Base-by-base conservation (phyloP, 2,329 filamentous ascomycete genomes). In the Chaetothyriales sp. region DNA sequence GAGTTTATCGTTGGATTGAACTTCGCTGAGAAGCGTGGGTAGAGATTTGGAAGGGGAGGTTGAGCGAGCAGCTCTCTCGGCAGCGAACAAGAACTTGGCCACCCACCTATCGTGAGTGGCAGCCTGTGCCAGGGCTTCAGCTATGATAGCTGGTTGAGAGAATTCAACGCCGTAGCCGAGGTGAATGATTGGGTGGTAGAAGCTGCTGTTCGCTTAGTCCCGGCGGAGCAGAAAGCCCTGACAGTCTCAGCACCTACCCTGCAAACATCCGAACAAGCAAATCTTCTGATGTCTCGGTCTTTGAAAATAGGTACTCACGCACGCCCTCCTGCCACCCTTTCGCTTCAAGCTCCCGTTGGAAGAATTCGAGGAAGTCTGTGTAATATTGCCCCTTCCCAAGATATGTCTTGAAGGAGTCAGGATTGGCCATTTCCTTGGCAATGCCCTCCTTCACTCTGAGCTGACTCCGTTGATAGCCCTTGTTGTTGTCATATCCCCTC, bases 151-250 rank as follows among this genome's bases (percentile, higher is more conserved):
- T 1, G 85, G 85, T 63, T 89, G 85, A 4, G 73, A 61, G 71
- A 86, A 90, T 63, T 92, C 86, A 37, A 94, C 65, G 9, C 85
- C 87, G 62, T 86, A 89, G 53, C 86, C 84, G n/a, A 90, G 74
- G 65, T 92, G 85, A 55, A 94, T 88, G 25, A 89, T 69, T 3
- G 86, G 85, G 62, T 92, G 86, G 6, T 86, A 61, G 58, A 87
- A 76, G 1, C 82, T 33, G 29, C 19, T n/a, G 19, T 40, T n/a
- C 2, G 22, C 19, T 37, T 15, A 22, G 49, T 18, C 43, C n/a
- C 44, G 40, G 18, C 22, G 22, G 19, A 18, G 18, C 37, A 18
- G 18, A 44, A 44, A 19, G 37, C 44, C 8, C 29, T n/a, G 7
- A 7, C 18, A n/a, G 15, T 44, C 18, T 63, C 68, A 55, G 22